Conservation (phyloP, 129 eudicot genomes). For the Erigeron canadensis region DNA sequence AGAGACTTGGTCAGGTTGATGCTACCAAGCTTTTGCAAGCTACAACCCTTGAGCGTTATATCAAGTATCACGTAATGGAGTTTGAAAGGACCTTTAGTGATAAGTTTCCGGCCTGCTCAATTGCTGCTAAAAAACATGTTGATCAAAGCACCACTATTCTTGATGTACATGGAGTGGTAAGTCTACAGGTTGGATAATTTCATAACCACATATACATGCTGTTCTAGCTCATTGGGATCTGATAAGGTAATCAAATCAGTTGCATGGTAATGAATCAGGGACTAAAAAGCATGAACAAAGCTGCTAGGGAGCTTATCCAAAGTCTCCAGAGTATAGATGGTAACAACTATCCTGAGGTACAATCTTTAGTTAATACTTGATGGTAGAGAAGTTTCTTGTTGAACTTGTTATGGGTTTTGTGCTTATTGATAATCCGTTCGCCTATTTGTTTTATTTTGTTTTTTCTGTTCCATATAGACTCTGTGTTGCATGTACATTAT, state of each 20-base stretch:
- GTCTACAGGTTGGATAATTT: constrained; percentile 11
- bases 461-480: constrained; percentile 44
- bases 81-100: constrained; percentile 81
- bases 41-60: constrained; percentile 86
- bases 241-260: neutral
- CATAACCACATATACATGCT: too few species aligned
- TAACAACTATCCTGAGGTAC: constrained; percentile 91
- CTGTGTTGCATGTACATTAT: constrained; percentile 93
- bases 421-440: neutral
- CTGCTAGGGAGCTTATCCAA: constrained; percentile 87
- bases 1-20: constrained; percentile 85
- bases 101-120: constrained; percentile 94
- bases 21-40: constrained; percentile 81
- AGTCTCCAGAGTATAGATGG: constrained; percentile 84
- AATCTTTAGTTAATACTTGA: neutral
- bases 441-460: constrained; percentile 19
- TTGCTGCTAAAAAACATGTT: constrained; percentile 76
- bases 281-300: constrained; percentile 78
- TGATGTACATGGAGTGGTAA: constrained; percentile 99
- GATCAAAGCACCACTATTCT: constrained; percentile 97
- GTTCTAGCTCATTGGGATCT: neutral
- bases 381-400: constrained; percentile 1
- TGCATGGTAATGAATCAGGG: constrained; percentile 50
- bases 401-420: neutral
- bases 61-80: constrained; percentile 87